A percentile compares a stretch with the other conserved stretches of the same genome.
These are phyloP conservation scores for Penicillium sp. DNA, from an alignment of 2,329 filamentous ascomycete species.

Conservation along the genomic window DNA sequence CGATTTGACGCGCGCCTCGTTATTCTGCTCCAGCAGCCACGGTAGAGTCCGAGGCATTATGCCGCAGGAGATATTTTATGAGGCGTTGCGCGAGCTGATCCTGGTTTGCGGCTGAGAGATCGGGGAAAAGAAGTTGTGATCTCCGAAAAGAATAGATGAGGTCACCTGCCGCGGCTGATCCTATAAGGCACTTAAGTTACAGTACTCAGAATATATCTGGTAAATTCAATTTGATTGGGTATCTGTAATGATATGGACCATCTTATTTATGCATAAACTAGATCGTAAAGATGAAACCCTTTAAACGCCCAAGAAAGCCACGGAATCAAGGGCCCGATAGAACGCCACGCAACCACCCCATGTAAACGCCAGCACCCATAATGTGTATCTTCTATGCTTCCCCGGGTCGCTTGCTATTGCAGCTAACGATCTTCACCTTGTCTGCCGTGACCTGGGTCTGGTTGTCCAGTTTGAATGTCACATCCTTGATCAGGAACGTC, in stretches of 20 bases:
- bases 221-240: slow-evolving; percentile 16
- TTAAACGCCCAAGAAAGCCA: slow-evolving; percentile 6
- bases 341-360: slow-evolving; percentile 6
- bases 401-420: slow-evolving; percentile 78
- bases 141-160: slow-evolving; percentile 21
- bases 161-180: slow-evolving; percentile 10
- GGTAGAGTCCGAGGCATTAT: slow-evolving; percentile 26
- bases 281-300: slow-evolving; percentile 3
- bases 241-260: slow-evolving; percentile 15
- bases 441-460: slow-evolving; percentile 71
- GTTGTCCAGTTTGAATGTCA: slow-evolving; percentile 96
- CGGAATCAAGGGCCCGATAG: slow-evolving; percentile 1
- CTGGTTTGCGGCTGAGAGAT: not conserved
- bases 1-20: slow-evolving; percentile 11
- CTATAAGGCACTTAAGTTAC: not conserved
- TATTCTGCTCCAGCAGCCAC: slow-evolving; percentile 17
- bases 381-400: slow-evolving; percentile 40
- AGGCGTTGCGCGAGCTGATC: not conserved
- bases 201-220: not conserved
- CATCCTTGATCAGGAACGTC: slow-evolving; percentile 98
- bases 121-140: slow-evolving; percentile 7
- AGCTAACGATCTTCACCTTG: slow-evolving; percentile 97
- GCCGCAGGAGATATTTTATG: not conserved
- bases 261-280: slow-evolving; percentile 9
- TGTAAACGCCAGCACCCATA: slow-evolving; percentile 15